Conservation (phyloP, 345 rosid species). For the Populus nigra region DNA sequence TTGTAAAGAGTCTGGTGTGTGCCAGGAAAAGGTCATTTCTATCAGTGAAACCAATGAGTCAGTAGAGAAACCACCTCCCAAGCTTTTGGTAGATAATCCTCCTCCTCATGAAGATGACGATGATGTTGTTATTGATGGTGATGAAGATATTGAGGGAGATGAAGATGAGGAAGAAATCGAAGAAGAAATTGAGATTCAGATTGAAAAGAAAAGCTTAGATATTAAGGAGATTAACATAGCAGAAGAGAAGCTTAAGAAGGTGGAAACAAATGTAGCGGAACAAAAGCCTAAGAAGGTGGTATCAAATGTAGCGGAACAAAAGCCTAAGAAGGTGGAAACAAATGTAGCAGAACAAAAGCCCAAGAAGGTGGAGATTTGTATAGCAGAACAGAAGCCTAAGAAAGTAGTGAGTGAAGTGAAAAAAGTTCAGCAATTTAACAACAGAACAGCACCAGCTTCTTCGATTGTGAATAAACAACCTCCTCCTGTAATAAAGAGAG, state of each 20-base stretch:
- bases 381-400: conserved; percentile 19
- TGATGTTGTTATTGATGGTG: conserved; percentile 34
- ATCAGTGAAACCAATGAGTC: conserved; percentile 17
- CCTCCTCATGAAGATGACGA: conserved; percentile 19
- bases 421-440: conserved; percentile 36
- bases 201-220: conserved; percentile 40
- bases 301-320: conserved; percentile 18
- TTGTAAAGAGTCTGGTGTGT: conserved; percentile 49
- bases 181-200: conserved; percentile 29
- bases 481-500: conserved; percentile 46
- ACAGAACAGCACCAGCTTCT: conserved; percentile 36
- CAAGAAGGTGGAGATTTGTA: not conserved
- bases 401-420: conserved; percentile 33
- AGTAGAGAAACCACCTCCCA: conserved; percentile 9
- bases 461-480: conserved; percentile 43
- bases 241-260: conserved; percentile 24
- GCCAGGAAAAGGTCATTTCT: conserved; percentile 48
- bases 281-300: conserved; percentile 17
- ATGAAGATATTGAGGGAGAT: conserved; percentile 37
- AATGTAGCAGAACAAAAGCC: conserved; percentile 21
- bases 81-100: not conserved
- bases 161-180: conserved; percentile 32
- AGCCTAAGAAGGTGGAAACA: conserved; percentile 11
- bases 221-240: conserved; percentile 48
- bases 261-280: conserved; percentile 7